Conservation (phyloP, 306 rosid genomes). For the Prinsepia uniflora region DNA sequence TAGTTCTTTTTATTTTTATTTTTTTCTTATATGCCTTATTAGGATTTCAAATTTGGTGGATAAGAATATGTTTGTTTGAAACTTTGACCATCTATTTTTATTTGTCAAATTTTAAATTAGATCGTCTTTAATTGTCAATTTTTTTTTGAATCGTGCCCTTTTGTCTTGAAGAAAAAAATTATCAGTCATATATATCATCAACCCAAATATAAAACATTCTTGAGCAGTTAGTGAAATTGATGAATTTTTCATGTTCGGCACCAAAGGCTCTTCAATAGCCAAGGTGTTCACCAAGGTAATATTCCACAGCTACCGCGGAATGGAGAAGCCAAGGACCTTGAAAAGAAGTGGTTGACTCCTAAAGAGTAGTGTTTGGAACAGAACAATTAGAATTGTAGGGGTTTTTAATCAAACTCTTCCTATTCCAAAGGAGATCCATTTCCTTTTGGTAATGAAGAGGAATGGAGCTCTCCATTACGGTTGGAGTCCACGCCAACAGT, state of each 20-base stretch:
- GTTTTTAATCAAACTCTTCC: background rate
- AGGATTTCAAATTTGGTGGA: no score
- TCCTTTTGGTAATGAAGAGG: background rate
- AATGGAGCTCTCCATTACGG: conserved; percentile 10
- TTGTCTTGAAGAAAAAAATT: no score
- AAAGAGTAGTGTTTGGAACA: conserved; percentile 18
- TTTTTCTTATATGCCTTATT: no score
- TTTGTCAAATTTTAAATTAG: no score
- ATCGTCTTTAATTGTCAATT: no score
- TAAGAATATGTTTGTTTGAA: no score
- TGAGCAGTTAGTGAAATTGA: background rate
- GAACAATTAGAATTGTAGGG: background rate
- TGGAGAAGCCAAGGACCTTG: conserved; percentile 35
- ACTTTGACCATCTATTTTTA: no score
- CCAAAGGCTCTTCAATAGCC: conserved; percentile 66
- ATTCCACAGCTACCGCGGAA: conserved; percentile 40
- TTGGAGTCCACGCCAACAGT: background rate
- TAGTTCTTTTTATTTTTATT: no score
- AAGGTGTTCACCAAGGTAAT: conserved; percentile 54
- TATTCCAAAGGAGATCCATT: background rate
- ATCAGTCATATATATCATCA: no score
- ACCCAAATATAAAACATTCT: no score
- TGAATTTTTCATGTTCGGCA: conserved; percentile 63
- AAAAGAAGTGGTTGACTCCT: conserved; percentile 38
- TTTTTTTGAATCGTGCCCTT: no score